Percentiles rank a stretch among this genome's conserved stretches.
These are phyloP conservation scores for Lagenidium sp. DNA, from an alignment of 352 stramenopile genomes.

Conservation along the genomic window DNA sequence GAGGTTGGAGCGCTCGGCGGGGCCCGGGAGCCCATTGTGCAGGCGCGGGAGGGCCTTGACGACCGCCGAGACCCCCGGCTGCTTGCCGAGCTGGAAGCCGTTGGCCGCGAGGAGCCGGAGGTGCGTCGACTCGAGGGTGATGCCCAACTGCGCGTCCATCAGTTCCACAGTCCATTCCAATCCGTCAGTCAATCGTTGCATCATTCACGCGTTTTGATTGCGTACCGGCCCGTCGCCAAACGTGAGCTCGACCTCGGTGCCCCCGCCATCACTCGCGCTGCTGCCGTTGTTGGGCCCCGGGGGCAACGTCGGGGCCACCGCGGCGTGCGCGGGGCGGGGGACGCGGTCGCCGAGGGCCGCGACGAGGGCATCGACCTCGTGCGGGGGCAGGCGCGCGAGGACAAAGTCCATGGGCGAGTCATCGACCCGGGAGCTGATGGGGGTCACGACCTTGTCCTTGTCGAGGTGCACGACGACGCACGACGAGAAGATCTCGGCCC, in stretches of 20 bases:
- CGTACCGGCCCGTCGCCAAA: slow-evolving; percentile 60
- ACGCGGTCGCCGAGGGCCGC: too few species aligned
- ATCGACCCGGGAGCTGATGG: slow-evolving; percentile 47
- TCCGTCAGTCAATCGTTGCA: not conserved
- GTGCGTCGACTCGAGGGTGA: slow-evolving; percentile 72
- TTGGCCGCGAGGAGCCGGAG: slow-evolving; percentile 48
- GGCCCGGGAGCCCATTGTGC: slow-evolving; percentile 41
- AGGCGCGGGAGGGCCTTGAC: slow-evolving; percentile 61
- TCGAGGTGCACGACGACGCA: slow-evolving; percentile 81
- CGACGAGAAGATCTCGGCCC: slow-evolving; percentile 65
- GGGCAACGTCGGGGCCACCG: too few species aligned
- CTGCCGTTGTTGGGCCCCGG: slow-evolving; percentile 10
- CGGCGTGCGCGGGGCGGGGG: too few species aligned
- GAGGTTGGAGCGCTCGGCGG: slow-evolving; percentile 43
- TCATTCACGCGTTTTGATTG: not conserved
- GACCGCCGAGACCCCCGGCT: slow-evolving; percentile 41
- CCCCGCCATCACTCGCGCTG: not conserved
- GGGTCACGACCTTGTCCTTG: slow-evolving; percentile 75
- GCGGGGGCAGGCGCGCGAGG: slow-evolving; percentile 31
- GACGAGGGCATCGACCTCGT: slow-evolving; percentile 34
- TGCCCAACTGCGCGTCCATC: slow-evolving; percentile 52
- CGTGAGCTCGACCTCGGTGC: slow-evolving; percentile 51
- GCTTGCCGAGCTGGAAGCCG: slow-evolving; percentile 28
- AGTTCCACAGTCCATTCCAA: too few species aligned
- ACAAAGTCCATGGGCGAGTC: slow-evolving; percentile 43